Evolutionary conservation across 1,139 yeast genomes (phyloP).

Genomic region (Arxiozyma slooffiae): DNA sequence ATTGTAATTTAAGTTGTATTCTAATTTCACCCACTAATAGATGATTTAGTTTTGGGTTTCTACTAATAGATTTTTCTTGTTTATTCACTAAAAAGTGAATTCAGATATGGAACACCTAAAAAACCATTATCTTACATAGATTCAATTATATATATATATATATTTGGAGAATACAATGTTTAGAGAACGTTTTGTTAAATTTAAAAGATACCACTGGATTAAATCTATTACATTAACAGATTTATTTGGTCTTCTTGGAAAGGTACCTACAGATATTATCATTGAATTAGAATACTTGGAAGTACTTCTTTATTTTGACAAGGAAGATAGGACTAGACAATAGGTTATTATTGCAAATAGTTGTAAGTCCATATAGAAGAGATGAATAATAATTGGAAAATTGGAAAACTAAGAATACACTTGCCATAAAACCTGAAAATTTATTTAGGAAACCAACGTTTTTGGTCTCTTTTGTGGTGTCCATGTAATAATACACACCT

Average conservation of each 20-base stretch:
- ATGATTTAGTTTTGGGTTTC: slow-evolving; percentile 79
- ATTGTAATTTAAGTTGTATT: slow-evolving; percentile 82
- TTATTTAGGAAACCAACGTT: slow-evolving; percentile 76
- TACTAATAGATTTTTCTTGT: slow-evolving; percentile 83
- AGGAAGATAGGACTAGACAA: slow-evolving; percentile 3
- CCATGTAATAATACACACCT: slow-evolving; percentile 31
- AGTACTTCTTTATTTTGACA: slow-evolving; percentile 36
- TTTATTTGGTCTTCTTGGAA: slow-evolving; percentile 64
- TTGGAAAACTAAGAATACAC: slow-evolving; percentile 49
- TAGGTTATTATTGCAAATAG: slow-evolving; percentile 51
- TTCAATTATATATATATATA: slow-evolving; percentile 69
- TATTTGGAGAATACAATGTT: slow-evolving; percentile 67
- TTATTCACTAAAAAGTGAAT: slow-evolving; percentile 63
- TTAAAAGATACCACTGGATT: slow-evolving; percentile 12
- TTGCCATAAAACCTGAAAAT: slow-evolving; percentile 40
- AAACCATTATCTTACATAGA: slow-evolving; percentile 89
- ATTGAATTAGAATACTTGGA: slow-evolving; percentile 74
- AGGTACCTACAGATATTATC: slow-evolving; percentile 78
- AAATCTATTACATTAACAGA: slow-evolving; percentile 43
- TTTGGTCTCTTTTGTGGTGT: slow-evolving; percentile 80
- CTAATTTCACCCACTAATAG: slow-evolving; percentile 82
- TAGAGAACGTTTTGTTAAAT: slow-evolving; percentile 32
- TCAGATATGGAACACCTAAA: slow-evolving; percentile 84
- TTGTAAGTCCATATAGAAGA: slow-evolving; percentile 35
- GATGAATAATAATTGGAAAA: slow-evolving; percentile 44